Conservation (phyloP, 345 rosid species). For the Rhodomyrtus tomentosa region DNA sequence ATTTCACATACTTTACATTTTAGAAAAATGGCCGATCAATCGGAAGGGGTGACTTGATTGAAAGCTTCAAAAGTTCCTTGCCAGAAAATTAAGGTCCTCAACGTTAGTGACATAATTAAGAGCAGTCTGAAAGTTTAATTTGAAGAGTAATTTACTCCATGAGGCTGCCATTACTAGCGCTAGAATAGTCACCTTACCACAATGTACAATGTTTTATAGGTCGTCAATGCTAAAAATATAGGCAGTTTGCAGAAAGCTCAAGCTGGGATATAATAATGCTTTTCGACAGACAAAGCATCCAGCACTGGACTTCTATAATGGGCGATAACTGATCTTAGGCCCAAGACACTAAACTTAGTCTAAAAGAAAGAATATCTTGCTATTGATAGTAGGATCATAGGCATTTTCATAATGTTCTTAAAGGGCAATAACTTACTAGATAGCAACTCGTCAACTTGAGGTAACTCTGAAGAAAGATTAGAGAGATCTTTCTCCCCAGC, state of each 20-base stretch:
- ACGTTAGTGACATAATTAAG: neutral
- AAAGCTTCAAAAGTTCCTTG: neutral
- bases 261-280: neutral
- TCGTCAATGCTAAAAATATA: neutral
- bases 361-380: neutral
- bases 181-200: neutral
- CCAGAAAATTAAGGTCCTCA: neutral
- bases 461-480: constrained; percentile 46
- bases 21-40: neutral
- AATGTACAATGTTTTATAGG: neutral
- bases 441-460: constrained; percentile 43
- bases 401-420: neutral
- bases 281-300: neutral
- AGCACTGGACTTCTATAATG: neutral
- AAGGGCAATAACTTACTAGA: constrained; percentile 34
- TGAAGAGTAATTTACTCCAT: neutral
- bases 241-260: neutral
- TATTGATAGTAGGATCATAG: neutral
- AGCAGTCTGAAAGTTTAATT: neutral
- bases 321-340: neutral
- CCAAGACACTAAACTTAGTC: neutral
- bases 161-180: neutral
- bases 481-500: constrained; percentile 62
- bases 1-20: too few relatives aligned
- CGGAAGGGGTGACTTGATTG: neutral